Evolutionary conservation across 257 asterid genomes (phyloP), one percentile per base, ranked within the genome.

Genomic region (Solanum sejunctum): DNA sequence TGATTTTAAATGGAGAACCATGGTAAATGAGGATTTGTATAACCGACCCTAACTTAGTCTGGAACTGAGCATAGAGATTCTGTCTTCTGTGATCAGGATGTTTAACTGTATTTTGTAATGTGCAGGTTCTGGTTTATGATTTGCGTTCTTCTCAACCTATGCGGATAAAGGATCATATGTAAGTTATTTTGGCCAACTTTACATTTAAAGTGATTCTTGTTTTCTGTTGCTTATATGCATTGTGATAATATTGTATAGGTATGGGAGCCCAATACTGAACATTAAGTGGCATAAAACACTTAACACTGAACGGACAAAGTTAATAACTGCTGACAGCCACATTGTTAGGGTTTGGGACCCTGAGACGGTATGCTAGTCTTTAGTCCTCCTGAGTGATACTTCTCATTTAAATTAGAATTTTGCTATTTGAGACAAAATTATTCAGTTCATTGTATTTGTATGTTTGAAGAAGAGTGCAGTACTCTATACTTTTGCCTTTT

Each of bases 291-390:
- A 96, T 85, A 94, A 89, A 80, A 93, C 98, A 10, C 90, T 93
- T 23, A 93, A 95, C 90, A 88, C 96, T 51, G 92, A 92, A 80
- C 89, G 87, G 15, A 85, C 95, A 45, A 92, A 96, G 87, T 81
- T 96, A 89, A 93, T 96, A 71, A 91, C 98, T 83, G 85, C 97
- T 3, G 99, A 96, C 89, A 87, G 92, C 73, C 99, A 95, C 90
- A 90, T 91, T 56, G 98, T 95, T 90, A 90, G 98, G 91, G 88
- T 96, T 81, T 96, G 98, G 99, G 97, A 96, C 91, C 94, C 97
- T 83, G 91, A 90, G 55, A 96, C 97, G 57, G 98, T 96, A 90
- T 87, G 94, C 84, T 87, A 63, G 63, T 70, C 84, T 85, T 75
- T 80, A 52, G 63, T 56, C 81, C 77, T 47, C 54, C 41, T 39